Percentiles rank a stretch among this genome's conserved stretches.
Evolutionary conservation across 805 yeast genomes (phyloP).

Genomic region (Lachancea fermentati): DNA sequence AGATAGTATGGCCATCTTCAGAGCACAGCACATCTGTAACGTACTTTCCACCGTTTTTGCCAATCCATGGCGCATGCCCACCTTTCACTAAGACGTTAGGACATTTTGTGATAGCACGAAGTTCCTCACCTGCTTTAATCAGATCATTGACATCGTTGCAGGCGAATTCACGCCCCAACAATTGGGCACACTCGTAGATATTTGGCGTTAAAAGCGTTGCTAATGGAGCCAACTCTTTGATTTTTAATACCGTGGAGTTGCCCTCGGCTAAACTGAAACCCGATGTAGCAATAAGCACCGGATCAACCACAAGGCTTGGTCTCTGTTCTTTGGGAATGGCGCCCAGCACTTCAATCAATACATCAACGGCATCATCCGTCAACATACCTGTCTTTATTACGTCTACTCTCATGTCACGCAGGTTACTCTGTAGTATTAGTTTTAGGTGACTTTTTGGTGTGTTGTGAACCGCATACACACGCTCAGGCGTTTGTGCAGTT

Average conservation of each 20-base stretch:
- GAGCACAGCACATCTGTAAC: slow-evolving; percentile 53
- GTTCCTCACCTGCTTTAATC: slow-evolving; percentile 34
- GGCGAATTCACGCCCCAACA: slow-evolving; percentile 25
- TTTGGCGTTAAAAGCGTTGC: slow-evolving; percentile 74
- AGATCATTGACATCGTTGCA: slow-evolving; percentile 38
- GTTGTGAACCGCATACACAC: slow-evolving; percentile 38
- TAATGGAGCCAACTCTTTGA: slow-evolving; percentile 43
- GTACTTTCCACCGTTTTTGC: slow-evolving; percentile 21
- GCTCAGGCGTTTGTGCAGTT: slow-evolving; percentile 65
- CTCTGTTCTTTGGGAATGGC: slow-evolving; percentile 27
- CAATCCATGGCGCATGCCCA: slow-evolving; percentile 58
- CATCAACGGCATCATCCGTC: slow-evolving; percentile 47
- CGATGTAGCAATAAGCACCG: slow-evolving; percentile 79
- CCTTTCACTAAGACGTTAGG: slow-evolving; percentile 67
- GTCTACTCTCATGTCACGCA: slow-evolving; percentile 56
- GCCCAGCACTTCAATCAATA: slow-evolving; percentile 36
- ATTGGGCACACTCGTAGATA: slow-evolving; percentile 52
- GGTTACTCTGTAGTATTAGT: slow-evolving; percentile 47
- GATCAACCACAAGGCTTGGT: slow-evolving; percentile 59
- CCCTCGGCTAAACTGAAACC: slow-evolving; percentile 54
- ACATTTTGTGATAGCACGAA: slow-evolving; percentile 39
- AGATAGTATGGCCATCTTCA: slow-evolving; percentile 35
- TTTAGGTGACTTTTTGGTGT: slow-evolving; percentile 41
- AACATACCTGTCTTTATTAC: slow-evolving; percentile 80
- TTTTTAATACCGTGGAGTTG: slow-evolving; percentile 38